phyloP scores from a whole-genome alignment of 2,329 filamentous ascomycete species.

The Anthostomella pinea region DNA sequence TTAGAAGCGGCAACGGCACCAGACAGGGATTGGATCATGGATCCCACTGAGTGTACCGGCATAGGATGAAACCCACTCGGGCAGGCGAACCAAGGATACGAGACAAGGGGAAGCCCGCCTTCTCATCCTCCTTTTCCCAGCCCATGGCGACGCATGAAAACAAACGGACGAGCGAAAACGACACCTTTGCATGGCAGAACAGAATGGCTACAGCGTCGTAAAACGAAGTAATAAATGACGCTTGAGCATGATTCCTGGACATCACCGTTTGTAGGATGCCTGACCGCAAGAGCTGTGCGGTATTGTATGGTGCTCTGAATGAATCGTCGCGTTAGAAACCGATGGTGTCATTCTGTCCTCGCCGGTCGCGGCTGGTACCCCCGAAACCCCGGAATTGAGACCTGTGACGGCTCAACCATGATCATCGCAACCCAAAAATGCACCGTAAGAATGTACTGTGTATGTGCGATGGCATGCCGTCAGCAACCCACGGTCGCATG shows the following conservation, averaged over 20 bases:
- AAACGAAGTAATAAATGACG: too few species aligned
- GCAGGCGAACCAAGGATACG: too few species aligned
- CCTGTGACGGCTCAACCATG: conserved; percentile 25
- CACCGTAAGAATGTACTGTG: conserved; percentile 14
- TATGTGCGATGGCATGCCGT: too few species aligned
- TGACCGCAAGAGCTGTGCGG: neutral
- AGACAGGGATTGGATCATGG: conserved; percentile 7
- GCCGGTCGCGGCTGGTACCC: conserved; percentile 21
- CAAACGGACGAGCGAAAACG: too few species aligned
- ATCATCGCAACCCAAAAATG: conserved; percentile 25
- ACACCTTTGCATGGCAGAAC: too few species aligned
- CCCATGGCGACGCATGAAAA: too few species aligned
- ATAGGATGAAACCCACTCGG: conserved; percentile 26
- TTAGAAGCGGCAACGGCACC: conserved; percentile 8
- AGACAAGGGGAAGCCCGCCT: conserved; percentile 6
- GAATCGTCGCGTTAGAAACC: conserved; percentile 1
- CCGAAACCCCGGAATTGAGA: conserved; percentile 33
- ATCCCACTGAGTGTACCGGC: conserved; percentile 20
- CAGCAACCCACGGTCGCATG: conserved; percentile 19
- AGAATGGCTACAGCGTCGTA: too few species aligned
- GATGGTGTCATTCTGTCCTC: conserved; percentile 13
- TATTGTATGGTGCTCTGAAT: neutral
- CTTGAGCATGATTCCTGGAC: too few species aligned
- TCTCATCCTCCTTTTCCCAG: conserved; percentile 8
- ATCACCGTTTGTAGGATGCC: too few species aligned